Conservation (phyloP, 176 grass and related monocot genomes). For the Carex pumila region DNA sequence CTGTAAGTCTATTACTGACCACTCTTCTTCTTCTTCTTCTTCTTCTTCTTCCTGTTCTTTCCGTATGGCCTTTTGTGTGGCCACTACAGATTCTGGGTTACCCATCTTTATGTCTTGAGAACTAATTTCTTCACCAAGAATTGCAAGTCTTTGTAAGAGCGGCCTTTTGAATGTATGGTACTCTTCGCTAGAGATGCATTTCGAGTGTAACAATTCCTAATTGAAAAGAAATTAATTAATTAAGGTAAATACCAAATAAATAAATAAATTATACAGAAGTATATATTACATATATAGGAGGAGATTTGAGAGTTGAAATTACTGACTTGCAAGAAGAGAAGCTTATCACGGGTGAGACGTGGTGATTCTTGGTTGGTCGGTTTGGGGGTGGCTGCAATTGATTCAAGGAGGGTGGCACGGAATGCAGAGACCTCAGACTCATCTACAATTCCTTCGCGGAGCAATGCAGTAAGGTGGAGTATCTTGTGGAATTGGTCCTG, state of each 20-base stretch:
- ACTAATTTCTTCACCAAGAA: conserved; percentile 57
- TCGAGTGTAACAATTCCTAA: conserved; percentile 67
- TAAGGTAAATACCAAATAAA: no score
- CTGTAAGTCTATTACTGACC: conserved; percentile 81
- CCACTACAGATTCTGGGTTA: background rate
- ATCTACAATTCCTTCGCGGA: conserved; percentile 78
- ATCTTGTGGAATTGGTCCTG: conserved; percentile 94
- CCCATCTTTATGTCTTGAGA: conserved; percentile 46
- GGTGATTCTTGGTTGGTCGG: conserved; percentile 43
- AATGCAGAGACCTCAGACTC: conserved; percentile 66
- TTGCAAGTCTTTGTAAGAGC: conserved; percentile 62
- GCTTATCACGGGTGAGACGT: conserved; percentile 62
- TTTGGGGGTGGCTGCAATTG: conserved; percentile 27
- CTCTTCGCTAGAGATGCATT: conserved; percentile 68
- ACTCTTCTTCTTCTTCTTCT: conserved; percentile 57
- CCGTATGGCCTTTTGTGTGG: background rate
- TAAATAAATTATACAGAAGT: no score
- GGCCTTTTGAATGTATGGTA: conserved; percentile 80
- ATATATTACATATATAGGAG: no score
- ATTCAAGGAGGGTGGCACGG: conserved; percentile 49
- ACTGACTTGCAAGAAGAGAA: conserved; percentile 79
- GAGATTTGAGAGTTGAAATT: no score
- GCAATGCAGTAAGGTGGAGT: conserved; percentile 71
- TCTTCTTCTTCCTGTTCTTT: conserved; percentile 38
- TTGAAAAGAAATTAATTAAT: background rate